These are phyloP conservation scores for Cercospora citrullina DNA, from an alignment of 2,329 filamentous ascomycete genomes.

Conservation along the genomic window DNA sequence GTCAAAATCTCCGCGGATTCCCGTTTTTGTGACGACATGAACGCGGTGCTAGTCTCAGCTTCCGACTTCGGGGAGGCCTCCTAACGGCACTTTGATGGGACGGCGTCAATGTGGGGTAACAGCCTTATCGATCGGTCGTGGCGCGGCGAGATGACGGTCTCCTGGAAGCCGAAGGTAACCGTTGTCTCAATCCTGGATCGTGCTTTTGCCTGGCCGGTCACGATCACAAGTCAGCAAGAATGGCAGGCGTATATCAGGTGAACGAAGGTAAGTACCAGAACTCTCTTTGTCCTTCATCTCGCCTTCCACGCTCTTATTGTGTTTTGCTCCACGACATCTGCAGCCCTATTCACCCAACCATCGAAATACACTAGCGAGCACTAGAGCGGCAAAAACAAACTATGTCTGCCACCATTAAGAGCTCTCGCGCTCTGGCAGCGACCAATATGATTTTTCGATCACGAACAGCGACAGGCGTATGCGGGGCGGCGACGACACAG, in stretches of 20 bases:
- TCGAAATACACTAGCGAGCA: background rate
- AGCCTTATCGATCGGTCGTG: background rate
- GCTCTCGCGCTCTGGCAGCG: conserved; percentile 5
- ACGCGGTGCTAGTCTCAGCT: background rate
- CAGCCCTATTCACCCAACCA: background rate
- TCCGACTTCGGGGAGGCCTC: background rate
- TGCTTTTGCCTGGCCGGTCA: conserved; percentile 2
- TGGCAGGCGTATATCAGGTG: conserved; percentile 4
- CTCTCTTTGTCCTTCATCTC: conserved; percentile 12
- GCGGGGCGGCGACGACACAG: conserved; percentile 11
- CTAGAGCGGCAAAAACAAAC: background rate
- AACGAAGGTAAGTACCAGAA: conserved; percentile 2
- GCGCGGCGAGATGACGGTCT: background rate
- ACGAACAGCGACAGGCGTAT: background rate
- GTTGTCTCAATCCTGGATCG: conserved; percentile 7
- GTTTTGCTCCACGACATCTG: background rate
- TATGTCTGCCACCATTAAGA: conserved; percentile 12
- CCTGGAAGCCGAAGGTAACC: conserved; percentile 11
- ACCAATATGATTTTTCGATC: background rate
- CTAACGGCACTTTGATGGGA: conserved; percentile 8
- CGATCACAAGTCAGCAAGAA: conserved; percentile 4
- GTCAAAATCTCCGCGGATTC: conserved; percentile 1
- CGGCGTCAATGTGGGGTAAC: conserved; percentile 7
- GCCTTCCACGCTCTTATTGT: background rate
- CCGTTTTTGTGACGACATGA: background rate